Percentiles rank a stretch among this genome's conserved stretches.
Conservation (phyloP, 345 rosid species). For the Pugionium dolabratum region DNA sequence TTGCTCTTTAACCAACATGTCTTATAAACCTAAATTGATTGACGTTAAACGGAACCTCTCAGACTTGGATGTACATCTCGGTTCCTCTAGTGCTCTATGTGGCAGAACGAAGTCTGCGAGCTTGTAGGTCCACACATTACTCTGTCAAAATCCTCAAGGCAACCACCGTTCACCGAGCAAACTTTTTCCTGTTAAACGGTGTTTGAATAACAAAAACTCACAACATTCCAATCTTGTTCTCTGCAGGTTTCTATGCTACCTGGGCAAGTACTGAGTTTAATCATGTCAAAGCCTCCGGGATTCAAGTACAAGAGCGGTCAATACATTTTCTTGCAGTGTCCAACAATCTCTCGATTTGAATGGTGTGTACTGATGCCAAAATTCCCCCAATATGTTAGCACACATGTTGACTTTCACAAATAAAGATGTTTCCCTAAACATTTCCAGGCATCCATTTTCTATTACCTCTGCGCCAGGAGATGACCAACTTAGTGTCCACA, state of each 20-base stretch:
- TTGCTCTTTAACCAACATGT: conserved; percentile 6
- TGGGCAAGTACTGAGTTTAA: conserved; percentile 78
- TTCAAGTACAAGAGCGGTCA: conserved; percentile 94
- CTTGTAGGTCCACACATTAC: conserved; percentile 72
- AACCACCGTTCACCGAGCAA: conserved; percentile 30
- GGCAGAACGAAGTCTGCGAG: conserved; percentile 73
- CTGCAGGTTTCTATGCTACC: conserved; percentile 80
- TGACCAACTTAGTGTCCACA: conserved; percentile 78
- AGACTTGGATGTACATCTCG: conserved; percentile 96
- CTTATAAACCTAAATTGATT: not conserved
- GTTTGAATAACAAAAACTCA: conserved; percentile 10
- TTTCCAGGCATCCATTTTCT: conserved; percentile 88
- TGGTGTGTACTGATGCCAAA: conserved; percentile 52
- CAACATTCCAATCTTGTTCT: conserved; percentile 23
- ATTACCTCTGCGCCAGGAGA: conserved; percentile 83
- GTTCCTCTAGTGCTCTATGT: conserved; percentile 76
- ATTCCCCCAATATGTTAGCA: not conserved
- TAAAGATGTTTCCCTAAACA: conserved; percentile 15
- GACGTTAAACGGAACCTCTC: conserved; percentile 29
- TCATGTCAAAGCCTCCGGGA: conserved; percentile 88
- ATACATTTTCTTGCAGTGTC: conserved; percentile 89
- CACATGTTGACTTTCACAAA: conserved; percentile 22
- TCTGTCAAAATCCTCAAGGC: conserved; percentile 76
- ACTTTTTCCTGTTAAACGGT: not conserved
- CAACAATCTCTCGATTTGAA: conserved; percentile 75